Evolutionary conservation across 108 stramenopile species (phyloP).

Genomic region (Mediolabrus comicus): DNA sequence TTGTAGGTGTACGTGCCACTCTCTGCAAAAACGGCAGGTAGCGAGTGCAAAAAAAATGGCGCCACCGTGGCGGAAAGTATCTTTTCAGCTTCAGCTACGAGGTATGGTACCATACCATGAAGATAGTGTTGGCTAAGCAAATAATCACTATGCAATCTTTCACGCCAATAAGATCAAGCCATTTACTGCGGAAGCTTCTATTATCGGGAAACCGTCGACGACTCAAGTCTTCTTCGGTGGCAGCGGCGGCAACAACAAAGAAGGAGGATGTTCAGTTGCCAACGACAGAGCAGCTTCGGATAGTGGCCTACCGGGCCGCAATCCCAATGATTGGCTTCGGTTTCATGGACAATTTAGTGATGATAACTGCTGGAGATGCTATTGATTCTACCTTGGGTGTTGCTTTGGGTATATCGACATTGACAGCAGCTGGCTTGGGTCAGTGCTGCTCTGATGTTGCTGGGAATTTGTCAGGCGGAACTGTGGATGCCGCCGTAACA

Average conservation of each 20-base stretch:
- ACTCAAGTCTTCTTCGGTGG: not conserved
- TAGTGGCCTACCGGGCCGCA: constrained; percentile 47
- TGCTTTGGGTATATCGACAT: constrained; percentile 71
- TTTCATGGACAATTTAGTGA: constrained; percentile 88
- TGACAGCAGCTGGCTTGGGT: constrained; percentile 84
- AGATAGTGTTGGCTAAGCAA: too few species aligned
- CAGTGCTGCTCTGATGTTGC: constrained; percentile 59
- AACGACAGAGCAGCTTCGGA: constrained; percentile 46
- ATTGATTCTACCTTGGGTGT: constrained; percentile 83
- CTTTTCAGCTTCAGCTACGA: too few species aligned
- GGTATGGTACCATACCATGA: too few species aligned
- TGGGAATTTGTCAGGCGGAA: constrained; percentile 56
- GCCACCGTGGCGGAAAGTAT: too few species aligned
- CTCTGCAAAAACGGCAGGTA: too few species aligned
- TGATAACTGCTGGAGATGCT: constrained; percentile 85
- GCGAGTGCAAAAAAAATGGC: too few species aligned
- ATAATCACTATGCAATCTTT: not conserved
- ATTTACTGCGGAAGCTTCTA: too few species aligned
- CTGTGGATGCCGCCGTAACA: constrained; percentile 55
- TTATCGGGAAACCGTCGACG: not conserved
- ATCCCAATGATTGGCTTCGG: constrained; percentile 88
- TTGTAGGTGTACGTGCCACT: too few species aligned
- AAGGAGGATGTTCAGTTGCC: constrained; percentile 2
- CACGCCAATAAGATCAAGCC: not conserved
- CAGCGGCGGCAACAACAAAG: not conserved